Evolutionary conservation across 1,284 basidiomycete genomes (phyloP).

Genomic region (Heterobasidion occidentale): DNA sequence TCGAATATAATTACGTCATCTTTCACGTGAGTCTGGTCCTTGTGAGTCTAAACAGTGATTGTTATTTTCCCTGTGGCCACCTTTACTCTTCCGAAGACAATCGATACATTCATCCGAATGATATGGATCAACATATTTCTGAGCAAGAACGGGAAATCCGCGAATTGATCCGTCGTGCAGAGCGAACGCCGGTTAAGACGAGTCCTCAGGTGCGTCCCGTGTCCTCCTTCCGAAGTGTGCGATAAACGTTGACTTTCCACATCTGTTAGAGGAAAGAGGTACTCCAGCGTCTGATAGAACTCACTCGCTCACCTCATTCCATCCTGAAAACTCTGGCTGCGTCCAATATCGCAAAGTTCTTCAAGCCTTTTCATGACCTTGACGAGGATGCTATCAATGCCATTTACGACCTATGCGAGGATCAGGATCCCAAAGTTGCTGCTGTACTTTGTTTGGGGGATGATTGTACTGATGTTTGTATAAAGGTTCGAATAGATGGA

Average conservation of each 20-base stretch:
- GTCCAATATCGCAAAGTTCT: constrained; percentile 45
- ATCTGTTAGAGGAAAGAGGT: constrained; percentile 24
- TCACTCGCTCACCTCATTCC: constrained; percentile 26
- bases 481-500: constrained; percentile 60
- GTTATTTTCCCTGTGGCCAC: too few relatives aligned
- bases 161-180: constrained; percentile 22
- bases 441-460: neutral
- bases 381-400: constrained; percentile 69
- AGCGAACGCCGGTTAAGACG: constrained; percentile 19
- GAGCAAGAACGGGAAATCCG: constrained; percentile 23
- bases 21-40: too few relatives aligned
- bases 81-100: too few relatives aligned
- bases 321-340: constrained; percentile 51
- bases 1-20: too few relatives aligned
- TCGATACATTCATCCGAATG: too few relatives aligned
- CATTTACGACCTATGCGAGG: constrained; percentile 69
- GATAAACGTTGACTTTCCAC: neutral
- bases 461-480: neutral
- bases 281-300: constrained; percentile 27
- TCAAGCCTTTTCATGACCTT: constrained; percentile 58
- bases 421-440: constrained; percentile 44
- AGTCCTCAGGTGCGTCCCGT: constrained; percentile 16
- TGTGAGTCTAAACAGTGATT: too few relatives aligned
- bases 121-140: constrained; percentile 16
- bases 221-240: neutral